Base-by-base conservation (phyloP, 805 yeast species). In the Blastobotrys peoriensis region DNA sequence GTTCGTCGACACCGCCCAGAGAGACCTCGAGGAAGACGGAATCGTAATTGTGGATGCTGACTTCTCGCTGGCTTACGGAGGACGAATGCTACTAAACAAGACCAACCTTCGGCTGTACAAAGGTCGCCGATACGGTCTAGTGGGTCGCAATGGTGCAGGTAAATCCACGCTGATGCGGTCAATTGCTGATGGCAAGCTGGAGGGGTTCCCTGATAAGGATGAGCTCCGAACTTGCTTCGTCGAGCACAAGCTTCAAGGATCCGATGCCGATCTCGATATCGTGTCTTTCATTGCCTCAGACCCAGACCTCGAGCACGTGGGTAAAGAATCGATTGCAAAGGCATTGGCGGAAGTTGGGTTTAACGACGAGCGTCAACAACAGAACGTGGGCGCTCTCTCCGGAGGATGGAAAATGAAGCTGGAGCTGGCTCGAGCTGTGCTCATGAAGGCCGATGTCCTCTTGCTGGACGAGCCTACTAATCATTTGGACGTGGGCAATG, bases 361-460 rank as follows among this genome's bases (percentile, higher is more conserved):
- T 66, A 82, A 93, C 54, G 93, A 83, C 45, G 91, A 82, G 61
- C 81, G 96, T 71, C 78, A 95, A 64, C 76, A 77, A 23, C 97
- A 89, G 69, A 77, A 86, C 38, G 96, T 93, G 46, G 96, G 96
- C 33, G 86, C 97, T 1, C 72, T 91, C 48, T 86, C 96, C 36
- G 98, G 98, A 67, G 98, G 98, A 66, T 91, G 98, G 98, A 93
- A 93, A 70, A 91, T 91, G 98, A 91, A 91, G 70, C 76, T 91
- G 56, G 98, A 89, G 69, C 74, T 91, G 60, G 98, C 98, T n/a
- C 83, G 97, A 71, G 98, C 98, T 30, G 89, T 91, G 96, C 73
- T 91, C 56, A 86, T 88, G 87, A 87, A 82, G 67, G 98, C 98
- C 28, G 98, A 91, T 68, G 89, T 91, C 45, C 75, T 91, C 59